Evolutionary conservation across 371 early-diverging fungal genomes (phyloP).

Genomic region (Blakeslea trispora): DNA sequence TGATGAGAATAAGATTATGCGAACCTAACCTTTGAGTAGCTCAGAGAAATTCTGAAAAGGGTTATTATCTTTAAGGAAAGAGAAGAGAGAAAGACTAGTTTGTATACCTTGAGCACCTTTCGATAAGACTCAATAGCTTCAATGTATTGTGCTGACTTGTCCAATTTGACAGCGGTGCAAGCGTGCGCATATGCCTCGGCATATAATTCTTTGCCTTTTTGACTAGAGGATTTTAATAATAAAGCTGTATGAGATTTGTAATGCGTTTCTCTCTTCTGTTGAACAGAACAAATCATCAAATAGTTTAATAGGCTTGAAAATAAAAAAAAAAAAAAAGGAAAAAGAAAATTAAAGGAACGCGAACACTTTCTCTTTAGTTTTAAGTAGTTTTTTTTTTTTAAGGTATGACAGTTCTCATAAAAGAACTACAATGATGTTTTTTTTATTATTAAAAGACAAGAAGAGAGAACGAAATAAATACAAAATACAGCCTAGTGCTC

Average conservation of each 20-base stretch:
- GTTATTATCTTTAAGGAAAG: neutral
- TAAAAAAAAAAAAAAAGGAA: conserved; percentile 8
- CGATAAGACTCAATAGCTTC: conserved; percentile 51
- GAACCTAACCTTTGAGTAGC: conserved; percentile 18
- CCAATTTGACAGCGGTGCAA: conserved; percentile 53
- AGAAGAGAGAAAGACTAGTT: neutral
- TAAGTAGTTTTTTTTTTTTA: neutral
- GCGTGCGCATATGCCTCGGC: conserved; percentile 50
- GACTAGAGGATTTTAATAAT: conserved; percentile 19
- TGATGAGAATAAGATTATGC: neutral
- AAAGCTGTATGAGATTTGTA: conserved; percentile 8
- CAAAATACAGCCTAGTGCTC: conserved; percentile 25
- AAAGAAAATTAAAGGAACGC: neutral
- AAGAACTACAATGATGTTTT: neutral
- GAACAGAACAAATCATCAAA: conserved; percentile 1
- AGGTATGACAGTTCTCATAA: neutral
- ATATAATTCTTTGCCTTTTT: conserved; percentile 32
- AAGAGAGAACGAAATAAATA: conserved; percentile 7
- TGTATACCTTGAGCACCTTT: conserved; percentile 50
- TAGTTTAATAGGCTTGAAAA: conserved; percentile 20
- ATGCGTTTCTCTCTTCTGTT: conserved; percentile 2
- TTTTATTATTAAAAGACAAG: neutral
- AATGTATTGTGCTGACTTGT: conserved; percentile 44
- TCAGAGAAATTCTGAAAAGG: conserved; percentile 17
- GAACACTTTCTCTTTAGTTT: neutral